Evolutionary conservation across 495 filamentous ascomycete genomes (phyloP).

Genomic region (Lasiosphaeria miniovina): DNA sequence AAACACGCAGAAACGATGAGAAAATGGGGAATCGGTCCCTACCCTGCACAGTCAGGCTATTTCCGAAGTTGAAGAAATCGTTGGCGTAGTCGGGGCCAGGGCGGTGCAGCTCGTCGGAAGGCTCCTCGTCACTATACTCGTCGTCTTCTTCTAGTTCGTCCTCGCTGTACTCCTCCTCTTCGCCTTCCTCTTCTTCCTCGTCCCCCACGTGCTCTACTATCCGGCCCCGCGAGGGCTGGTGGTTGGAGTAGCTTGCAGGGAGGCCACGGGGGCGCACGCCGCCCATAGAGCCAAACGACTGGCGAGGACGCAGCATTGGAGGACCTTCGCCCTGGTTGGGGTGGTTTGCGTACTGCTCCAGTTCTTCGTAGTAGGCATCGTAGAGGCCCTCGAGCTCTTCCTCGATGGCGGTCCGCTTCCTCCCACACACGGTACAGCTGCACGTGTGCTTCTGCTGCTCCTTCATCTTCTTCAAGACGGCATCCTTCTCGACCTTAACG

Average conservation of each 20-base stretch:
- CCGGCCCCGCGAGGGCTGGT: conserved; percentile 50
- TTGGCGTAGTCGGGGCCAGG: conserved; percentile 56
- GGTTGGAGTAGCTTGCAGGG: conserved; percentile 44
- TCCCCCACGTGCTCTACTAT: conserved; percentile 60
- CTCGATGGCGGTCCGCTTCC: conserved; percentile 95
- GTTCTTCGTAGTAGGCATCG: conserved; percentile 97
- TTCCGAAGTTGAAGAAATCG: conserved; percentile 96
- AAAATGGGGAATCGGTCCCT: conserved; percentile 43
- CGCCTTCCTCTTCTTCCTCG: conserved; percentile 58
- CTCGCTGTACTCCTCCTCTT: conserved; percentile 49
- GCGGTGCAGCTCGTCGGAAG: conserved; percentile 53
- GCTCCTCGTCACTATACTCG: conserved; percentile 55
- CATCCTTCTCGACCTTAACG: conserved; percentile 98
- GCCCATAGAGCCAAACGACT: conserved; percentile 52
- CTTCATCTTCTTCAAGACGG: conserved; percentile 98
- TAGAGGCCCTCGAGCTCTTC: conserved; percentile 98
- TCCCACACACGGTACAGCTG: conserved; percentile 94
- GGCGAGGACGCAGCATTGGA: conserved; percentile 65
- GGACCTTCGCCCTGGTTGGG: conserved; percentile 60
- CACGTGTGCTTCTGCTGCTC: conserved; percentile 99
- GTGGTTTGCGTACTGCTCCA: conserved; percentile 94
- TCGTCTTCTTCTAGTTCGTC: conserved; percentile 62
- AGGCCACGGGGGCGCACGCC: conserved; percentile 49
- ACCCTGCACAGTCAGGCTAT: conserved; percentile 97
- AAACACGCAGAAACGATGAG: conserved; percentile 36